Evolutionary conservation across 2,329 filamentous ascomycete species (phyloP).

Genomic region (Fusarium nisikadoi): DNA sequence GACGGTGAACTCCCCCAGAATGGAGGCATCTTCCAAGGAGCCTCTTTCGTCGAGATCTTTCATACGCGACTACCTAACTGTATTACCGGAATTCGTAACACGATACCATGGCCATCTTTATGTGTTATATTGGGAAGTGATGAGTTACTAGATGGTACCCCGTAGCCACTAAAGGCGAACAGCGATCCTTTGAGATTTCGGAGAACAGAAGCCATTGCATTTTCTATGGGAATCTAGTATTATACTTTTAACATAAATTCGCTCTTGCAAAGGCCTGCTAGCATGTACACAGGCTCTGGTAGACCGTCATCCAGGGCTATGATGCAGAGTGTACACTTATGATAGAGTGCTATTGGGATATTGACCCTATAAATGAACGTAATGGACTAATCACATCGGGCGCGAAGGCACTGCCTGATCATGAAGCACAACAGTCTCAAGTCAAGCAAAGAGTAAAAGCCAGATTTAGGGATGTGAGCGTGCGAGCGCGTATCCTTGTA

Average conservation of each 20-base stretch:
- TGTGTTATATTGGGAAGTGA: background rate
- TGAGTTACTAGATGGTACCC: background rate
- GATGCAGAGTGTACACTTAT: background rate
- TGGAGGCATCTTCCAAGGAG: background rate
- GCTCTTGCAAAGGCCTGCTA: background rate
- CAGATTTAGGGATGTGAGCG: background rate
- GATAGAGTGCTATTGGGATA: background rate
- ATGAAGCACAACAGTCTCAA: background rate
- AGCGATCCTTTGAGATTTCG: background rate
- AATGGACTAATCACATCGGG: background rate
- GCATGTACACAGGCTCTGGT: background rate
- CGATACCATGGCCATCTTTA: no score
- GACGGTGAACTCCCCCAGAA: background rate
- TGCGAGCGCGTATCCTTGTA: background rate
- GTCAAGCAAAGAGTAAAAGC: background rate
- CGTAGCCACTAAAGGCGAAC: no score
- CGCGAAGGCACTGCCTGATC: background rate
- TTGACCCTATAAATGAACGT: background rate
- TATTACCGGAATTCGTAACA: background rate
- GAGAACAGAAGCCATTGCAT: background rate
- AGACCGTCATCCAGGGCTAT: background rate
- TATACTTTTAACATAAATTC: background rate
- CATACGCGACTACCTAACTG: background rate
- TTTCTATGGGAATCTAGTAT: no score
- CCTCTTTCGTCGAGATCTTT: background rate